A percentile compares a stretch with the other conserved stretches of the same genome.
These are phyloP conservation scores for Fusarium temperatum DNA, from an alignment of 2,329 filamentous ascomycete species.

Conservation along the genomic window DNA sequence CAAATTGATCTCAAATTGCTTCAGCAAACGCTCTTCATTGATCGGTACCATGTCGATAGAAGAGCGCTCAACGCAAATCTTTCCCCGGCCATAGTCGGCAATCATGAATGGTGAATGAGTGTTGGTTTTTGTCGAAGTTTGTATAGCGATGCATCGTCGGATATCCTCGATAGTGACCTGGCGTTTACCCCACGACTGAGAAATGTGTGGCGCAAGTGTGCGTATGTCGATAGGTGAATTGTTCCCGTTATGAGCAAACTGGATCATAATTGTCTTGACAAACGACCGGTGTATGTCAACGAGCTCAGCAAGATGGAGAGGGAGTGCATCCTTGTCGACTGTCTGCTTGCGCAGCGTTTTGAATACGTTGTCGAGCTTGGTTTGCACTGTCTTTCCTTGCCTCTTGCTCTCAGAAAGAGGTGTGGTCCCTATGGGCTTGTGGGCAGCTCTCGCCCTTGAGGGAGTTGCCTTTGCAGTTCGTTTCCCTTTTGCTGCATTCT, in stretches of 20 bases:
- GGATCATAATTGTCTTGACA: slow-evolving; percentile 72
- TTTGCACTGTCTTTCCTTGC: slow-evolving; percentile 44
- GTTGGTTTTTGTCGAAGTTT: slow-evolving; percentile 50
- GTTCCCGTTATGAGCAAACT: slow-evolving; percentile 74
- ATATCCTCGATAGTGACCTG: slow-evolving; percentile 72
- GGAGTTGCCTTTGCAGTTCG: slow-evolving; percentile 43
- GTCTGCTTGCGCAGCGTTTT: slow-evolving; percentile 45
- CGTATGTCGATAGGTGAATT: slow-evolving; percentile 70
- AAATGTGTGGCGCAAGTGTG: slow-evolving; percentile 68
- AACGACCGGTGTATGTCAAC: slow-evolving; percentile 73
- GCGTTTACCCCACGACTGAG: slow-evolving; percentile 77
- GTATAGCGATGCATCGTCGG: slow-evolving; percentile 72
- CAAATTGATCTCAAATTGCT: slow-evolving; percentile 63
- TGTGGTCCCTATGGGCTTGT: slow-evolving; percentile 46
- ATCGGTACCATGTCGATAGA: slow-evolving; percentile 50
- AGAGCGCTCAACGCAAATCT: slow-evolving; percentile 67
- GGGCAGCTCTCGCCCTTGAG: slow-evolving; percentile 43
- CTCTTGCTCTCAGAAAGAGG: slow-evolving; percentile 45
- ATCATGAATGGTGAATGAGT: slow-evolving; percentile 54
- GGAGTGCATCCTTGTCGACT: slow-evolving; percentile 49
- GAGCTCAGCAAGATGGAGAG: slow-evolving; percentile 65
- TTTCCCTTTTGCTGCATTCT: slow-evolving; percentile 43
- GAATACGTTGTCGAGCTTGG: slow-evolving; percentile 53
- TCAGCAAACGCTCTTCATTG: slow-evolving; percentile 62
- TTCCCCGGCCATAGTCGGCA: slow-evolving; percentile 62